Conservation (phyloP, 345 rosid genomes). For the Aquilaria yunnanensis region DNA sequence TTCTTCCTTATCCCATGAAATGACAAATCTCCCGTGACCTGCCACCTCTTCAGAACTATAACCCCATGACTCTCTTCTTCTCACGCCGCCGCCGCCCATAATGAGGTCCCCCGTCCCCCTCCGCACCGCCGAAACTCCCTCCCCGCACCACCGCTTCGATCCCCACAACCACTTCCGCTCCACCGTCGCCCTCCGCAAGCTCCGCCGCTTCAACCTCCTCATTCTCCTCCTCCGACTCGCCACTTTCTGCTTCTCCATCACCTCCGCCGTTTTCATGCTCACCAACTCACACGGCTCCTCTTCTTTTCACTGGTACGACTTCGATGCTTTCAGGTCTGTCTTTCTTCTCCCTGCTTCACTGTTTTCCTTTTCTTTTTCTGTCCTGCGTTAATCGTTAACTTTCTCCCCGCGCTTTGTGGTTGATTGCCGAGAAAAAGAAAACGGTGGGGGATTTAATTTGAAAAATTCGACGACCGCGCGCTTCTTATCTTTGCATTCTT, state of each 20-base stretch:
- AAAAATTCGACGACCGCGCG: neutral
- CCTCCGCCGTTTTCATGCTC: constrained; percentile 83
- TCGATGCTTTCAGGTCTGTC: constrained; percentile 81
- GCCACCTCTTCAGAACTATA: constrained; percentile 13
- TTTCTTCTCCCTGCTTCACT: neutral
- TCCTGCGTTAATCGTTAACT: too few relatives aligned
- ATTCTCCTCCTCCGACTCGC: constrained; percentile 67
- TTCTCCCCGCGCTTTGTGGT: too few relatives aligned
- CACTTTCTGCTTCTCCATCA: constrained; percentile 73
- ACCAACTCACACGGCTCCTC: constrained; percentile 56
- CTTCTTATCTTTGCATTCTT: too few relatives aligned
- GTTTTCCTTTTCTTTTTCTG: neutral
- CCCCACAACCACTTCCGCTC: constrained; percentile 54
- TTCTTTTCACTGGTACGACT: constrained; percentile 75
- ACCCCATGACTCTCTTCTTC: constrained; percentile 28
- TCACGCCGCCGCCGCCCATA: constrained; percentile 12
- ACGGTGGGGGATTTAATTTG: neutral
- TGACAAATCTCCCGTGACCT: constrained; percentile 14
- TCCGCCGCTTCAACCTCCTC: constrained; percentile 74
- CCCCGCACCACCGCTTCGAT: constrained; percentile 33
- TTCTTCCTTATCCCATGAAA: constrained; percentile 11
- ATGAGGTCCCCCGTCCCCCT: constrained; percentile 70
- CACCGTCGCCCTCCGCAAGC: constrained; percentile 66
- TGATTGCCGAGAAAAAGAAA: too few relatives aligned
- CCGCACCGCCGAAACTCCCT: constrained; percentile 57